These are phyloP conservation scores for Eucalyptus brandiana DNA, from an alignment of 345 rosid genomes.

Conservation along the genomic window DNA sequence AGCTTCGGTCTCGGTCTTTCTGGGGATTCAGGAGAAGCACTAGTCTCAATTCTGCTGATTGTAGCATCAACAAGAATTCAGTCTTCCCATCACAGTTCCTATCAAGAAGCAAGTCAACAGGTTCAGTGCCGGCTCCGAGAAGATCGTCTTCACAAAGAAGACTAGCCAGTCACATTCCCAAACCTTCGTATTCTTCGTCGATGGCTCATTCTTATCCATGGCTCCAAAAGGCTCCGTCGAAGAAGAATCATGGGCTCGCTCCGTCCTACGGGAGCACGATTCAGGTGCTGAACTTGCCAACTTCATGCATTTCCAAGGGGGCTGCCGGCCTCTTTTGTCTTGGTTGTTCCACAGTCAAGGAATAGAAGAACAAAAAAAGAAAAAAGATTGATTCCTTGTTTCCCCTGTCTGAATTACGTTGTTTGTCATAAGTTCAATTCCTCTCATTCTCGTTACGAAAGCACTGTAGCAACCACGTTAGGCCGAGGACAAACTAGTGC, in stretches of 20 bases:
- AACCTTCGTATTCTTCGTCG: not conserved
- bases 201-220: conserved; percentile 16
- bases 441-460: not conserved
- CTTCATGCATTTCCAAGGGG: conserved; percentile 38
- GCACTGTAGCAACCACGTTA: not conserved
- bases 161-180: not conserved
- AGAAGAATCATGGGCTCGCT: conserved; percentile 16
- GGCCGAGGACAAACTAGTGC: not conserved
- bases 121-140: conserved; percentile 29
- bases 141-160: not conserved
- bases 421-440: not conserved
- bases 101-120: conserved; percentile 59
- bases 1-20: conserved; percentile 34
- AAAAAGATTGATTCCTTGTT: conserved; percentile 2
- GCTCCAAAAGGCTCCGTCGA: conserved; percentile 32
- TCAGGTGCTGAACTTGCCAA: conserved; percentile 58
- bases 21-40: conserved; percentile 79
- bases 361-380: conserved; percentile 18
- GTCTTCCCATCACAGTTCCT: conserved; percentile 50
- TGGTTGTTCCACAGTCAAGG: conserved; percentile 53
- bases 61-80: conserved; percentile 15
- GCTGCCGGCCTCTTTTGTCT: conserved; percentile 40
- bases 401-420: not conserved
- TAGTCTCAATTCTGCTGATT: conserved; percentile 42
- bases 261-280: conserved; percentile 16